Evolutionary conservation across 78 protist species (phyloP).

Genomic region (Chrysochromulina parva): DNA sequence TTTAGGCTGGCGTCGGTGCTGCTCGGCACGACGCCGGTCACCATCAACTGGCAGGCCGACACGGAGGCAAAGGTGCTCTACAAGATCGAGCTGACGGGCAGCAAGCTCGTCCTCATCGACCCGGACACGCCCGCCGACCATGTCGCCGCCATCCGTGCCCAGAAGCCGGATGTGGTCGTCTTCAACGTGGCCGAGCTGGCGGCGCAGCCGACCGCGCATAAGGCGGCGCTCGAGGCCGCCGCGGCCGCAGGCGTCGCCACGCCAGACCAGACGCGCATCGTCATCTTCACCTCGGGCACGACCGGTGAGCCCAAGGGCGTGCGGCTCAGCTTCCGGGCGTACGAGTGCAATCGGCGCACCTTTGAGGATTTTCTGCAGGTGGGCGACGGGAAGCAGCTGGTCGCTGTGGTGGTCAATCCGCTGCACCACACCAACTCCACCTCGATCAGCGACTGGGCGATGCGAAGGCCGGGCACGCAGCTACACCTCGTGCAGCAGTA

Average conservation of each 20-base stretch:
- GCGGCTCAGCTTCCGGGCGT: background rate
- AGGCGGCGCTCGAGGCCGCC: background rate
- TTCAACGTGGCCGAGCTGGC: background rate
- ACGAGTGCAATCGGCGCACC: background rate
- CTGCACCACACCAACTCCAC: conserved; percentile 16
- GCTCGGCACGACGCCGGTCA: background rate
- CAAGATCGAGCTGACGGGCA: background rate
- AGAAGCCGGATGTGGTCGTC: background rate
- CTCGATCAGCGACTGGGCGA: conserved; percentile 4
- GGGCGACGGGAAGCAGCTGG: background rate
- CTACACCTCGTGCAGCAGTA: too few relatives aligned
- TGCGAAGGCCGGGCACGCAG: background rate
- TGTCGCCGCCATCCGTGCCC: background rate
- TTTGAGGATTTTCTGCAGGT: background rate
- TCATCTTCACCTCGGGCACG: background rate
- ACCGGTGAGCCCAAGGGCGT: background rate
- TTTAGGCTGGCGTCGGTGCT: background rate
- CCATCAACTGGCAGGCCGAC: conserved; percentile 27
- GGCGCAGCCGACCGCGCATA: background rate
- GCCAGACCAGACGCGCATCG: background rate
- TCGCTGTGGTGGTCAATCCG: background rate
- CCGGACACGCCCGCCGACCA: background rate
- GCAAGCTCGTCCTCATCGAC: background rate
- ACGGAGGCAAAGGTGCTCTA: background rate
- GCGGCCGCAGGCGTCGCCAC: background rate